Conservation (phyloP, 2,329 filamentous ascomycete genomes). For the Colletotrichum eleusines region DNA sequence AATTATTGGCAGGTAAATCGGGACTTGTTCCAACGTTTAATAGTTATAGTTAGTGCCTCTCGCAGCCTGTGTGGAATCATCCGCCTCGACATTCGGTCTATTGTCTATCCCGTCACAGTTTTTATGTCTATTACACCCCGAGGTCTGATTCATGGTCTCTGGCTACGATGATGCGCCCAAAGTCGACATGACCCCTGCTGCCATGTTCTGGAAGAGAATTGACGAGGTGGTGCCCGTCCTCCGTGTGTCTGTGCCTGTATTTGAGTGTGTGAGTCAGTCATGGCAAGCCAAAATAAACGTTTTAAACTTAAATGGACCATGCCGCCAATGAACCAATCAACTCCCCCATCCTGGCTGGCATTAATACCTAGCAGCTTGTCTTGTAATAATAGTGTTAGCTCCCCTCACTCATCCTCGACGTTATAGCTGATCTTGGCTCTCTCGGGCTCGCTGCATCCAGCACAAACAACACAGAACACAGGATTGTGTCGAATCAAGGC, state of each 20-base stretch:
- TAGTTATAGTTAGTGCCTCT: conserved; percentile 26
- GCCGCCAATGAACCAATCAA: not conserved
- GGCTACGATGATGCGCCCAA: no score
- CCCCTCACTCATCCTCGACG: not conserved
- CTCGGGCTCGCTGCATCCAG: not conserved
- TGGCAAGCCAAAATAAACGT: conserved; percentile 10
- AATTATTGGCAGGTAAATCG: accelerated
- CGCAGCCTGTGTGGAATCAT: no score
- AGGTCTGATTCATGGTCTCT: no score
- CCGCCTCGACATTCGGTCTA: not conserved
- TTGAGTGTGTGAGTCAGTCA: not conserved
- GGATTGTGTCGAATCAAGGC: not conserved
- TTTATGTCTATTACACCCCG: no score
- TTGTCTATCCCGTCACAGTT: no score
- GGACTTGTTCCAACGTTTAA: not conserved
- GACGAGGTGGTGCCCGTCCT: no score
- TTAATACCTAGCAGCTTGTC: no score
- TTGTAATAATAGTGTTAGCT: no score
- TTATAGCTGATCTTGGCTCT: not conserved
- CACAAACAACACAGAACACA: not conserved
- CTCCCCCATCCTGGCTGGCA: not conserved
- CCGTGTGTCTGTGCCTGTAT: no score
- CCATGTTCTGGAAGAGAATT: no score
- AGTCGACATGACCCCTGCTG: no score
- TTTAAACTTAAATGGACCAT: conserved; percentile 8